These are phyloP conservation scores for Candida piceae DNA, from an alignment of 805 yeast genomes.

Conservation along the genomic window DNA sequence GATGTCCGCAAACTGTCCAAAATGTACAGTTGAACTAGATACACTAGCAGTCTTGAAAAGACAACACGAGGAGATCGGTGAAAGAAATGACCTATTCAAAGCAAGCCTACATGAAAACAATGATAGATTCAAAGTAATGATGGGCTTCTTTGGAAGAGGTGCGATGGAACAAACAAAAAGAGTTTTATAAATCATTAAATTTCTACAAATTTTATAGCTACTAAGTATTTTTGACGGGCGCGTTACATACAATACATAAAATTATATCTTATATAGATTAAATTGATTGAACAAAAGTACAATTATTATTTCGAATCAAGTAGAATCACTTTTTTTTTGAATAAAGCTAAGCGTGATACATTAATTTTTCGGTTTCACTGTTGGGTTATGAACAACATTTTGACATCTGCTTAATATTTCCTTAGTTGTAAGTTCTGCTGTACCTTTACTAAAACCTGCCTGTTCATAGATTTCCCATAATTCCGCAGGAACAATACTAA, in stretches of 20 bases:
- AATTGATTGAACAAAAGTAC: too few species aligned
- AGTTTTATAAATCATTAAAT: conserved; percentile 10
- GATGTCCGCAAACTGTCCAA: conserved; percentile 49
- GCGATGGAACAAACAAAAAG: conserved; percentile 51
- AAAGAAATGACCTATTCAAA: conserved; percentile 58
- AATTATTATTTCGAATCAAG: too few species aligned
- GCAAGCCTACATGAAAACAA: conserved; percentile 46
- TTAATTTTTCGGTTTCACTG: too few species aligned
- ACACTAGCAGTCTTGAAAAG: conserved; percentile 53
- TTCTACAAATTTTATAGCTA: too few species aligned
- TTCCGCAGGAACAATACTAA: conserved; percentile 71
- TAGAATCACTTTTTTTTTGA: too few species aligned
- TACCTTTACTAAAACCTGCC: conserved; percentile 34
- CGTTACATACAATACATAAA: too few species aligned
- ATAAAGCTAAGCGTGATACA: too few species aligned
- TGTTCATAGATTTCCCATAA: conserved; percentile 45
- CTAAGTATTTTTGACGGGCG: too few species aligned
- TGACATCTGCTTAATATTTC: conserved; percentile 35
- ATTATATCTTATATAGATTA: too few species aligned
- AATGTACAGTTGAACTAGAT: conserved; percentile 68
- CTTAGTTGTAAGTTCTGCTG: conserved; percentile 29
- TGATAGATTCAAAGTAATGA: conserved; percentile 68
- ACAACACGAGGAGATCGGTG: conserved; percentile 58
- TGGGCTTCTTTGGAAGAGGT: conserved; percentile 85
- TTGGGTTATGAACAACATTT: too few species aligned